Conservation (phyloP, 2,329 filamentous ascomycete genomes). For the Colletotrichum camelliae region DNA sequence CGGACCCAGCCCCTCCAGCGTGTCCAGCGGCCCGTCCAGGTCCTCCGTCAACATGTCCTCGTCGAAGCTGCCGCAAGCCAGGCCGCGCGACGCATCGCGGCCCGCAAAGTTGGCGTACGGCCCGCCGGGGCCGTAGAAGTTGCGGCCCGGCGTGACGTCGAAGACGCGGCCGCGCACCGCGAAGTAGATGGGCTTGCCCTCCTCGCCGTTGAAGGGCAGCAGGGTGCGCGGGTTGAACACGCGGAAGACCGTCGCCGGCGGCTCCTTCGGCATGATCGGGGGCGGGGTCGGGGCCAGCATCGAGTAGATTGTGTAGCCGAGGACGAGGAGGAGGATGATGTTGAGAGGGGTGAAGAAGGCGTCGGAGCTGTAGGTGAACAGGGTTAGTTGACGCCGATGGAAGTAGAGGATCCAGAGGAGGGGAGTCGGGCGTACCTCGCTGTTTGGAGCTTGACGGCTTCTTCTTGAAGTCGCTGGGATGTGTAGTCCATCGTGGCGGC, state of each 20-base stretch:
- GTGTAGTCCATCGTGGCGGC: slow-evolving; percentile 58
- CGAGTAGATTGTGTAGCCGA: slow-evolving; percentile 64
- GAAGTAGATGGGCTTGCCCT: slow-evolving; percentile 80
- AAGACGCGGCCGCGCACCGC: slow-evolving; percentile 92
- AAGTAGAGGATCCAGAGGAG: background rate
- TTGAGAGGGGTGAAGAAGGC: slow-evolving; percentile 67
- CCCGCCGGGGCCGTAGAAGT: slow-evolving; percentile 96
- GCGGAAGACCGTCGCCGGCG: slow-evolving; percentile 66
- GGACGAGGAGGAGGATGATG: slow-evolving; percentile 59
- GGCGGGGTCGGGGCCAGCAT: slow-evolving; percentile 56
- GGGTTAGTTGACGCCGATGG: background rate
- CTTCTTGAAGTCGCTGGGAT: slow-evolving; percentile 59
- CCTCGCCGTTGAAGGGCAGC: slow-evolving; percentile 82
- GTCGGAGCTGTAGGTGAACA: slow-evolving; percentile 31
- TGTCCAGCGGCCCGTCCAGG: slow-evolving; percentile 82
- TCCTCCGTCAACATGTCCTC: slow-evolving; percentile 94
- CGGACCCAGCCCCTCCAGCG: slow-evolving; percentile 70
- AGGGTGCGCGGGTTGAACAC: slow-evolving; percentile 81
- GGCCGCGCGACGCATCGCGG: slow-evolving; percentile 83
- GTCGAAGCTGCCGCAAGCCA: slow-evolving; percentile 93
- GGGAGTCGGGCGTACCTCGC: slow-evolving; percentile 31
- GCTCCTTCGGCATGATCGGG: slow-evolving; percentile 53
- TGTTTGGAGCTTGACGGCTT: slow-evolving; percentile 50
- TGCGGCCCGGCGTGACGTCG: slow-evolving; percentile 83
- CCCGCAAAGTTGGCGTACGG: slow-evolving; percentile 97